Conservation (phyloP, 306 rosid species). For the Castanospermum australe region DNA sequence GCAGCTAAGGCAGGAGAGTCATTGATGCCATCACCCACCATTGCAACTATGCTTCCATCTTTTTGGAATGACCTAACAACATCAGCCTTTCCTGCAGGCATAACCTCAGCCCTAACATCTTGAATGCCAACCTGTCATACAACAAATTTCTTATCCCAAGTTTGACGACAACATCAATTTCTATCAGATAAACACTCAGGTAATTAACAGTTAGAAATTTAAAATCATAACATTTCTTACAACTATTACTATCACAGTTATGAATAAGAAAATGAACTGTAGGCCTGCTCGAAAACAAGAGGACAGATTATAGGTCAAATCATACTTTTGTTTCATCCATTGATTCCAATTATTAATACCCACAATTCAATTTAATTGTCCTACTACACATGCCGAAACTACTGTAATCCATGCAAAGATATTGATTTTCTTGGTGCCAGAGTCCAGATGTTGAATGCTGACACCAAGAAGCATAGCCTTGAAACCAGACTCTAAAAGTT, state of each 20-base stretch:
- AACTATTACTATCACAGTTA: not conserved
- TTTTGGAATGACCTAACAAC: slow-evolving; percentile 71
- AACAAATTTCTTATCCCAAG: not conserved
- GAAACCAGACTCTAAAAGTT: slow-evolving; percentile 16
- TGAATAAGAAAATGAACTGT: slow-evolving; percentile 4
- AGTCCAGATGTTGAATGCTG: not conserved
- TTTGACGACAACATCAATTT: not conserved
- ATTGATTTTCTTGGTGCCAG: not conserved
- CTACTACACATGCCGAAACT: not conserved
- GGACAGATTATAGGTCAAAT: slow-evolving; percentile 3
- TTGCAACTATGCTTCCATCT: slow-evolving; percentile 86
- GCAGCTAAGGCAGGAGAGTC: slow-evolving; percentile 98
- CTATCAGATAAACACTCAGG: slow-evolving; percentile 3
- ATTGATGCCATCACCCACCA: slow-evolving; percentile 98
- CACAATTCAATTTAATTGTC: not conserved
- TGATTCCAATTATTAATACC: not conserved
- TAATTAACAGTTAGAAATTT: not conserved
- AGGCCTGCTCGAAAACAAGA: slow-evolving; percentile 2
- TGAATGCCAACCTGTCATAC: slow-evolving; percentile 79
- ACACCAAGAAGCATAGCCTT: not conserved
- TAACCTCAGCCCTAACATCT: slow-evolving; percentile 91
- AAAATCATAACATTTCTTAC: not conserved
- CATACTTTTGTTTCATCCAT: not conserved
- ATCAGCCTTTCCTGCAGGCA: slow-evolving; percentile 97
- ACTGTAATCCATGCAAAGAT: not conserved